Conservation (phyloP, 345 rosid genomes). For the Eucalyptus decipiens region DNA sequence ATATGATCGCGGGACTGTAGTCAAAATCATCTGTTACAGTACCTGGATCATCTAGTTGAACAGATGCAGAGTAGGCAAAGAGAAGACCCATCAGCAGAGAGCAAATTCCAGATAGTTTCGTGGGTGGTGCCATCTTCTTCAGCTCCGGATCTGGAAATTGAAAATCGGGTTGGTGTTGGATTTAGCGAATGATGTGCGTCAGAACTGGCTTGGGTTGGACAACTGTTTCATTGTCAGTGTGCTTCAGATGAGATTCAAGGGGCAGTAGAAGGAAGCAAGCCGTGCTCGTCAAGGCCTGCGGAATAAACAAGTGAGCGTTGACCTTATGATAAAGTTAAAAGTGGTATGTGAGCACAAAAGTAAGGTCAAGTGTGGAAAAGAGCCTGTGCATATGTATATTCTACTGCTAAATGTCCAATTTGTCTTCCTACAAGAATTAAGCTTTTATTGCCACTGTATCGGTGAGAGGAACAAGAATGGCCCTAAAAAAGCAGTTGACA, state of each 20-base stretch:
- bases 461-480: neutral
- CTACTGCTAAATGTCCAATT: neutral
- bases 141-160: neutral
- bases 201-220: neutral
- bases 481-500: neutral
- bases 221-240: neutral
- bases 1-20: neutral
- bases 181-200: neutral
- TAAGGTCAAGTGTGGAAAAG: neutral
- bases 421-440: neutral
- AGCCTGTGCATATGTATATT: neutral
- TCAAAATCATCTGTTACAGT: neutral
- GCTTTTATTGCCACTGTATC: neutral
- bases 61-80: conserved; percentile 74
- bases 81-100: conserved; percentile 55
- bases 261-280: neutral
- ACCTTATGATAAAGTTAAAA: neutral
- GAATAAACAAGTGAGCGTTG: neutral
- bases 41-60: conserved; percentile 82
- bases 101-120: conserved; percentile 12
- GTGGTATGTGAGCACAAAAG: neutral
- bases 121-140: conserved; percentile 16
- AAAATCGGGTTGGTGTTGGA: neutral
- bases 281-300: neutral
- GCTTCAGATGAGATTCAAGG: neutral